Percentiles rank a stretch among this genome's conserved stretches.
These are phyloP conservation scores for Aspergillus cejpii DNA, from an alignment of 2,329 filamentous ascomycete genomes.

Conservation along the genomic window DNA sequence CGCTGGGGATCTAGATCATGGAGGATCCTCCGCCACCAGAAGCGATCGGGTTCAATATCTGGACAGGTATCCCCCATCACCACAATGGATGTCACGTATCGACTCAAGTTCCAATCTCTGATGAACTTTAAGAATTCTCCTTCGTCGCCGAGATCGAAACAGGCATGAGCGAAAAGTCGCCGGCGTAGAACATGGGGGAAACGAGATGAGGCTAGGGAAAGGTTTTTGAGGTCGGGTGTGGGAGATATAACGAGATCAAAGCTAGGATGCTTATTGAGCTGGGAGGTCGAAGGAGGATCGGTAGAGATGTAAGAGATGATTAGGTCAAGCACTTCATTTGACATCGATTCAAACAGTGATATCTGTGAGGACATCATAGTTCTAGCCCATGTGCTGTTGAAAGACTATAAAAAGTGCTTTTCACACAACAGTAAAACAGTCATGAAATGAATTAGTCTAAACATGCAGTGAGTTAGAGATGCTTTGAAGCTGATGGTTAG, in stretches of 20 bases:
- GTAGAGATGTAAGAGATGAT: slow-evolving; percentile 52
- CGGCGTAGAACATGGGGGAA: slow-evolving; percentile 51
- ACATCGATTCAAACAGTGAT: slow-evolving; percentile 41
- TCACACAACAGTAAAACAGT: slow-evolving; percentile 11
- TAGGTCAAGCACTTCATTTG: slow-evolving; percentile 55
- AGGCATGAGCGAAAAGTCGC: slow-evolving; percentile 52
- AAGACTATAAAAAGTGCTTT: neutral
- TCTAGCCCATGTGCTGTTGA: slow-evolving; percentile 1
- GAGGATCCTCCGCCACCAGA: slow-evolving; percentile 54
- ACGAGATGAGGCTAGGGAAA: slow-evolving; percentile 49
- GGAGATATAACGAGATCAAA: slow-evolving; percentile 38
- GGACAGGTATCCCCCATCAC: slow-evolving; percentile 39
- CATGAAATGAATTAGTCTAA: no score
- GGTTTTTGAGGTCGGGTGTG: slow-evolving; percentile 47
- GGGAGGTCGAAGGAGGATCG: slow-evolving; percentile 45
- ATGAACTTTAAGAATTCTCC: slow-evolving; percentile 37
- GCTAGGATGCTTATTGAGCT: slow-evolving; percentile 48
- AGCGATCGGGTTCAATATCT: slow-evolving; percentile 33
- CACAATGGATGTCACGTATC: slow-evolving; percentile 45
- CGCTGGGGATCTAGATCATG: slow-evolving; percentile 47
- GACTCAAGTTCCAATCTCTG: slow-evolving; percentile 24
- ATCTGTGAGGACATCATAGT: slow-evolving; percentile 12
- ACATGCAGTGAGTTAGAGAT: no score
- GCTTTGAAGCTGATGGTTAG: no score
- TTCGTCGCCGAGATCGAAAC: slow-evolving; percentile 34